phyloP scores from a whole-genome alignment of 2,329 filamentous ascomycete genomes.

The Chaetomium olivaceum region DNA sequence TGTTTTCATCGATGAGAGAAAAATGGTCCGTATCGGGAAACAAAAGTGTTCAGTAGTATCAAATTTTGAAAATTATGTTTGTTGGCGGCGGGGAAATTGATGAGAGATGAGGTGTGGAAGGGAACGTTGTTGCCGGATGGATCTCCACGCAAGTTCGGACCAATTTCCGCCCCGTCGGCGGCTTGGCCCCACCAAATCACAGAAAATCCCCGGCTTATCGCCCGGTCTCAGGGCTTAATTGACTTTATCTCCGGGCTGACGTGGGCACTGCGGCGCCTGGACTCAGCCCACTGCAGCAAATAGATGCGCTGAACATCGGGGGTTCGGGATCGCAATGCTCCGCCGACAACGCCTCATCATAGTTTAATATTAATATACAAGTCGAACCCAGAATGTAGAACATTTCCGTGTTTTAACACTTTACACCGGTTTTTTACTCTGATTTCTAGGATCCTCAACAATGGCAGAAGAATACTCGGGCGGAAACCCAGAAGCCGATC shows the following conservation, averaged over 20 bases:
- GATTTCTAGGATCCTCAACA: slow-evolving; percentile 5
- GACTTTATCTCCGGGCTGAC: slow-evolving; percentile 21
- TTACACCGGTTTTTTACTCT: background rate
- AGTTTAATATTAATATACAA: background rate
- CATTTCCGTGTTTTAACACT: background rate
- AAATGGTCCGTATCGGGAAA: background rate
- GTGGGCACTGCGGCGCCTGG: slow-evolving; percentile 5
- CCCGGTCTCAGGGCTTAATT: background rate
- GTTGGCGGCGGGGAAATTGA: background rate
- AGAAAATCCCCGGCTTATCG: background rate
- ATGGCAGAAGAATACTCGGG: slow-evolving; percentile 50
- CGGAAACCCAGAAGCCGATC: slow-evolving; percentile 58
- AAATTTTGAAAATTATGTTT: background rate
- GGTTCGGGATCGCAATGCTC: background rate
- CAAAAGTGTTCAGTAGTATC: background rate
- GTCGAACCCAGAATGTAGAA: background rate
- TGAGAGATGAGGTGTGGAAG: background rate
- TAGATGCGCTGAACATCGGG: background rate
- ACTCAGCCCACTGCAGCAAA: background rate
- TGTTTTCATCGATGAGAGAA: background rate
- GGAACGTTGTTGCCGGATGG: background rate
- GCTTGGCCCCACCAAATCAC: background rate
- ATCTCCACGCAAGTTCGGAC: background rate
- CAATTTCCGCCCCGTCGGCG: slow-evolving; percentile 4
- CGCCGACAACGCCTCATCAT: background rate